phyloP scores from a whole-genome alignment of 352 stramenopile species.

The Phytophthora cactorum region DNA sequence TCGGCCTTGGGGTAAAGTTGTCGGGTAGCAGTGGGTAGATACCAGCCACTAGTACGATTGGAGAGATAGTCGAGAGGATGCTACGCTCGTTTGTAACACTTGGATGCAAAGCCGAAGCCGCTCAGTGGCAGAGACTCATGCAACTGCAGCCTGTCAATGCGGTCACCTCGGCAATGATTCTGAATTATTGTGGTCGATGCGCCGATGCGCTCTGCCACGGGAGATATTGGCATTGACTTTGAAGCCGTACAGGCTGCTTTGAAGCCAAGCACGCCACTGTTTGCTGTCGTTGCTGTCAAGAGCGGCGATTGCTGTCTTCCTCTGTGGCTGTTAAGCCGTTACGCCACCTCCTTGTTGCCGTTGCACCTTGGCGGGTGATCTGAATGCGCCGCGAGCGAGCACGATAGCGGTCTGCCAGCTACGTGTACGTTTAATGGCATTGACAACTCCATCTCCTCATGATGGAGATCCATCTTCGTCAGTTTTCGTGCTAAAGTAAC shows the following conservation, averaged over 20 bases:
- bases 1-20: too few relatives aligned
- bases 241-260: neutral
- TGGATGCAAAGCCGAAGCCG: neutral
- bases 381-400: neutral
- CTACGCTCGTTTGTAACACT: neutral
- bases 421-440: too few relatives aligned
- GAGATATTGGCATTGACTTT: neutral
- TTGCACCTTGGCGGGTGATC: too few relatives aligned
- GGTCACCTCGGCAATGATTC: neutral
- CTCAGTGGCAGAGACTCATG: slow-evolving; percentile 4
- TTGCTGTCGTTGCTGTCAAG: neutral
- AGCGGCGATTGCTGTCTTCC: too few relatives aligned
- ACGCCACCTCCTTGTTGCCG: neutral
- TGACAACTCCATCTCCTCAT: neutral
- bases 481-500: neutral
- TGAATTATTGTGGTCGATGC: slow-evolving; percentile 1
- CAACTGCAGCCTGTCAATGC: slow-evolving; percentile 1
- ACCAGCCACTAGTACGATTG: too few relatives aligned
- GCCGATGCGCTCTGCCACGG: neutral
- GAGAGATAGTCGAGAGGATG: neutral
- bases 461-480: neutral
- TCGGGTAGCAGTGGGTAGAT: too few relatives aligned
- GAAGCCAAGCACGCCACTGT: neutral
- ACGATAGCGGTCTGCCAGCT: too few relatives aligned
- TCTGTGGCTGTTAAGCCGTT: neutral